These are phyloP conservation scores for Carpinus fangiana DNA, from an alignment of 306 rosid genomes.

Conservation along the genomic window DNA sequence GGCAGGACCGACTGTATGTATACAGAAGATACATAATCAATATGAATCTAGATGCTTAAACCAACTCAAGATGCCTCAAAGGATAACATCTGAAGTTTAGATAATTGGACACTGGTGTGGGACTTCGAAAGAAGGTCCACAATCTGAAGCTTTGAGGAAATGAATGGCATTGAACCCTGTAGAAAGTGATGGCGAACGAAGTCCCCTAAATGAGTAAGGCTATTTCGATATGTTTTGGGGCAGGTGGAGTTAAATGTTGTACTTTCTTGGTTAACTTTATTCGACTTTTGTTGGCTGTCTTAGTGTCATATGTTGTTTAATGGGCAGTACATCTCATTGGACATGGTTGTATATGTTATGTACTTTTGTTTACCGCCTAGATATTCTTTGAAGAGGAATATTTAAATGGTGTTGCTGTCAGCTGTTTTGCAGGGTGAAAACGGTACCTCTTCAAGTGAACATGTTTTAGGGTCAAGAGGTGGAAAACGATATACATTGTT, in stretches of 20 bases:
- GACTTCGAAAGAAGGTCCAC: too few relatives aligned
- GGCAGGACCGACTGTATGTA: too few relatives aligned
- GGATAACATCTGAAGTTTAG: too few relatives aligned
- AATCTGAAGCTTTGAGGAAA: too few relatives aligned
- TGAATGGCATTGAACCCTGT: too few relatives aligned
- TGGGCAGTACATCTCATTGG: not conserved
- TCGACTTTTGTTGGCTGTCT: not conserved
- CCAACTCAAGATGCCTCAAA: too few relatives aligned
- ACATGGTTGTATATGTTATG: not conserved
- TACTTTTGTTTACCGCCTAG: not conserved
- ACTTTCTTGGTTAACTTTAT: not conserved
- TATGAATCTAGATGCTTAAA: too few relatives aligned
- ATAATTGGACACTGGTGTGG: too few relatives aligned
- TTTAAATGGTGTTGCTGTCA: conserved; percentile 41
- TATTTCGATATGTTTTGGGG: not conserved
- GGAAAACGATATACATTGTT: conserved; percentile 70
- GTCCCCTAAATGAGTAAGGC: too few relatives aligned
- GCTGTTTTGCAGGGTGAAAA: conserved; percentile 79
- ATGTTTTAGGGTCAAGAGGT: conserved; percentile 50
- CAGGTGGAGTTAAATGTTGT: not conserved
- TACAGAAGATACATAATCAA: too few relatives aligned
- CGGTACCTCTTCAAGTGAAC: conserved; percentile 60
- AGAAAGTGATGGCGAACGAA: too few relatives aligned
- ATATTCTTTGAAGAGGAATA: conserved; percentile 1
- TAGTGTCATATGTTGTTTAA: not conserved